Evolutionary conservation across 768 basidiomycete genomes (phyloP).

Genomic region (Suillus decipiens): DNA sequence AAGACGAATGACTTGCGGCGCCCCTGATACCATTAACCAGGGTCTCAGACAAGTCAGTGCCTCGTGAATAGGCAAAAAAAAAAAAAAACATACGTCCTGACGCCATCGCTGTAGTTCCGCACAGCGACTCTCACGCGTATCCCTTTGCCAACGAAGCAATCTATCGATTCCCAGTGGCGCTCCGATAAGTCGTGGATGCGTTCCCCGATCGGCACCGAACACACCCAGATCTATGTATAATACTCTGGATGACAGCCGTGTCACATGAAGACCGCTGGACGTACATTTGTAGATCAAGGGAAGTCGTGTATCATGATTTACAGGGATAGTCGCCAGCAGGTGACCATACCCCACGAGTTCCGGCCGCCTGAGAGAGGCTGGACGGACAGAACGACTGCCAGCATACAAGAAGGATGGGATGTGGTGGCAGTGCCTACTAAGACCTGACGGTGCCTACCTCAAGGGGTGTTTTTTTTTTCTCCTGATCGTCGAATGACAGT

Average conservation of each 20-base stretch:
- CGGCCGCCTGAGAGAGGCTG: not conserved
- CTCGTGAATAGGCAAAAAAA: not conserved
- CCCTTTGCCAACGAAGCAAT: conserved; percentile 12
- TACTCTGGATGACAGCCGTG: too few species aligned
- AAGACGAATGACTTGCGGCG: conserved; percentile 39
- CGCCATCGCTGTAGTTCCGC: conserved; percentile 1
- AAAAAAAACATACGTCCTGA: conserved; percentile 1
- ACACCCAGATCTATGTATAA: not conserved
- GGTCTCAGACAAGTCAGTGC: conserved; percentile 10
- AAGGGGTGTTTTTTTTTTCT: not conserved
- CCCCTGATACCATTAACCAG: conserved; percentile 33
- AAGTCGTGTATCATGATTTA: conserved; percentile 1
- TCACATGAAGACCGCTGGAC: not conserved
- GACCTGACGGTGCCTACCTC: not conserved
- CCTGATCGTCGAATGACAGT: not conserved
- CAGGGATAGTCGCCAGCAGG: not conserved
- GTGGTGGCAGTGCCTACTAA: not conserved
- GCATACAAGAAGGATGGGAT: not conserved
- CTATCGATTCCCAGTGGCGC: conserved; percentile 7
- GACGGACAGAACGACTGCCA: not conserved
- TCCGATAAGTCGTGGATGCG: conserved; percentile 11
- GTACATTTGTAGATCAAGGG: conserved; percentile 8
- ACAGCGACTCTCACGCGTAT: not conserved
- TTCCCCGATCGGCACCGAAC: not conserved
- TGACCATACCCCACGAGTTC: not conserved